Evolutionary conservation across 1,284 basidiomycete genomes (phyloP).

Genomic region (Malassezia furfur): DNA sequence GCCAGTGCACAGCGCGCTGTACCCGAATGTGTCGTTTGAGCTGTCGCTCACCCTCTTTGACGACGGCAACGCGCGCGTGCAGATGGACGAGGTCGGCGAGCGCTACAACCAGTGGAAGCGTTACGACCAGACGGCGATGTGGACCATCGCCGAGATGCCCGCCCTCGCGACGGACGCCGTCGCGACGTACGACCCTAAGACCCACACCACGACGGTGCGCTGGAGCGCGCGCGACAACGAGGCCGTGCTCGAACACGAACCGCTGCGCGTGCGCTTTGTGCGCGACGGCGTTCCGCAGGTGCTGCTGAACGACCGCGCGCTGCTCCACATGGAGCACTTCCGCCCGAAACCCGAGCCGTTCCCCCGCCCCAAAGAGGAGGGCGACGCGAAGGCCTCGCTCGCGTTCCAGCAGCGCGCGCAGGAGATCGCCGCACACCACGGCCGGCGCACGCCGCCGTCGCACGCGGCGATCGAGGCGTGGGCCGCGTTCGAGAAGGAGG

Average conservation of each 20-base stretch:
- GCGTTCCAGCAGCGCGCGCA: constrained; percentile 22
- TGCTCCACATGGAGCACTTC: constrained; percentile 98
- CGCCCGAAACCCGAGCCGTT: constrained; percentile 39
- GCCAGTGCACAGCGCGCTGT: constrained; percentile 31
- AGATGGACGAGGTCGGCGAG: constrained; percentile 34
- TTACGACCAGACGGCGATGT: constrained; percentile 37
- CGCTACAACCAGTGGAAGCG: constrained; percentile 34
- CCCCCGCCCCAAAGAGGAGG: constrained; percentile 27
- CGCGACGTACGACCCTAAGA: constrained; percentile 8
- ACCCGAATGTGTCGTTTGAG: constrained; percentile 37
- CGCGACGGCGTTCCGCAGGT: constrained; percentile 67
- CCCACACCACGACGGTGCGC: constrained; percentile 16
- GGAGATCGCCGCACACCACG: constrained; percentile 2
- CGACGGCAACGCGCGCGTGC: constrained; percentile 40
- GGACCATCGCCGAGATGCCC: constrained; percentile 36
- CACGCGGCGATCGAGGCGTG: constrained; percentile 22
- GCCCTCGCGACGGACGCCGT: constrained; percentile 18
- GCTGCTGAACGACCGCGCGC: constrained; percentile 74
- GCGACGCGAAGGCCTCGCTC: constrained; percentile 18
- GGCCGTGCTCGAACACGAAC: constrained; percentile 27
- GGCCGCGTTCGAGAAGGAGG: constrained; percentile 51
- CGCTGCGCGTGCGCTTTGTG: constrained; percentile 51
- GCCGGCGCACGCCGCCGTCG: not conserved
- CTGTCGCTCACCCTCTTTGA: constrained; percentile 31
- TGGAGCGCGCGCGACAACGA: constrained; percentile 8